Evolutionary conservation across 257 asterid genomes (phyloP).

Genomic region (Prunella vulgaris): DNA sequence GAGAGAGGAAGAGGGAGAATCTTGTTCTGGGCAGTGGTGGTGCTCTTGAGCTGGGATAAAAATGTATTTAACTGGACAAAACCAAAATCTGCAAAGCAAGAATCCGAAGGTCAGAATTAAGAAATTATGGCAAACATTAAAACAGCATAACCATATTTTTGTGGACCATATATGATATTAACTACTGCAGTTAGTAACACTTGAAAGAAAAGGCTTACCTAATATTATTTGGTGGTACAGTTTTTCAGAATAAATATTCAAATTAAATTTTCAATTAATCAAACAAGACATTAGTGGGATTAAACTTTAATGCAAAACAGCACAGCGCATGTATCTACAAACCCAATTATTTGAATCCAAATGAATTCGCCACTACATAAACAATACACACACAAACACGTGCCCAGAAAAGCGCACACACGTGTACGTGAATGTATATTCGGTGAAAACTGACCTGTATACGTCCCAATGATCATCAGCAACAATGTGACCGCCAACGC

Average conservation of each 20-base stretch:
- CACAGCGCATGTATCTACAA: constrained; percentile 15
- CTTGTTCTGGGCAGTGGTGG: constrained; percentile 3
- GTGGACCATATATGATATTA: constrained; percentile 10
- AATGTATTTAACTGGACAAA: constrained; percentile 6
- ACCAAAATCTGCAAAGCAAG: constrained; percentile 20
- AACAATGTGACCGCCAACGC: constrained; percentile 7
- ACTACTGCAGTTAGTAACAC: neutral
- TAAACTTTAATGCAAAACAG: neutral
- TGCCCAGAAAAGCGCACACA: no score
- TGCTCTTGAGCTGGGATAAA: constrained; percentile 13
- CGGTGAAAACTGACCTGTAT: constrained; percentile 27
- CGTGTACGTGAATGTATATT: no score
- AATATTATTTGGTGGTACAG: neutral
- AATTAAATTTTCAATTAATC: neutral
- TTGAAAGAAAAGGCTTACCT: neutral
- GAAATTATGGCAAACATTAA: neutral
- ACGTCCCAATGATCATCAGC: constrained; percentile 28
- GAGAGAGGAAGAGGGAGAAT: neutral
- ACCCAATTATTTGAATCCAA: constrained; percentile 2
- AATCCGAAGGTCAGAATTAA: neutral
- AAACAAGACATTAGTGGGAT: neutral
- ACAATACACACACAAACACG: neutral
- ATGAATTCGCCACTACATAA: neutral
- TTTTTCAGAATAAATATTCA: neutral
- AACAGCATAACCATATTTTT: neutral